Evolutionary conservation across 192 early-diverging fungal species (phyloP), one percentile per base, ranked within the genome.

Genomic region (Coemansia sp.): DNA sequence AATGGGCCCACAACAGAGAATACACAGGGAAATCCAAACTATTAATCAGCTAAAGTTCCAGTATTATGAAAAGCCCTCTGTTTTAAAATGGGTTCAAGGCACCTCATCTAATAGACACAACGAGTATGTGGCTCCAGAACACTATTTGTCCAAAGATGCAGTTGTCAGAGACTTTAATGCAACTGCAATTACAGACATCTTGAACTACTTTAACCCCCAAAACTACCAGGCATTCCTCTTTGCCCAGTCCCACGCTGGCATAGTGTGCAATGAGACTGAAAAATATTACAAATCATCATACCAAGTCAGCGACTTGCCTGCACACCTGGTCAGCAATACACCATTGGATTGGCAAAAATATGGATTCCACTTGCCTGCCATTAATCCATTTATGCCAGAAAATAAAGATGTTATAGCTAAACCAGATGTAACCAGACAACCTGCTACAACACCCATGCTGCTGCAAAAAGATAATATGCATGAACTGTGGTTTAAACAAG

Each of bases 1-100:
- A 0, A 38, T 21, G 17, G 71, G 68, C 0, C 71, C 71, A 9
- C 77, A 73, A 22, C 54, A 74, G 52, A 62, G 62, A 43, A 43
- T 43, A 16, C 41, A 43, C 12, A 43, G 8, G 0, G 41, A 43
- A 1, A 43, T 14, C 10, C 10, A 43, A n/a, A 4, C 41, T 16
- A 16, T 43, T 1, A 16, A 3, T 3, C 12, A 43, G 10, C 41
- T 43, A 11, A 43, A 43, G 10, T 43, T 43, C 12, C 12, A 43
- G 41, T 43, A 16, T 43, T 43, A 43, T 43, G 41, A 43, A 43
- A 43, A 43, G 41, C 41, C 41, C 1, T 16, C 11, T 16, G 41
- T 43, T 1, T 4, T 43, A 3, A n/a, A 16, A 3, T 43, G 41
- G 41, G 16, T n/a, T 16, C 10, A 16, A n/a, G 41, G 4, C 14